Evolutionary conservation across 768 basidiomycete species (phyloP), one percentile per base, ranked within the genome.

Genomic region (Boletus subcaerulescens): DNA sequence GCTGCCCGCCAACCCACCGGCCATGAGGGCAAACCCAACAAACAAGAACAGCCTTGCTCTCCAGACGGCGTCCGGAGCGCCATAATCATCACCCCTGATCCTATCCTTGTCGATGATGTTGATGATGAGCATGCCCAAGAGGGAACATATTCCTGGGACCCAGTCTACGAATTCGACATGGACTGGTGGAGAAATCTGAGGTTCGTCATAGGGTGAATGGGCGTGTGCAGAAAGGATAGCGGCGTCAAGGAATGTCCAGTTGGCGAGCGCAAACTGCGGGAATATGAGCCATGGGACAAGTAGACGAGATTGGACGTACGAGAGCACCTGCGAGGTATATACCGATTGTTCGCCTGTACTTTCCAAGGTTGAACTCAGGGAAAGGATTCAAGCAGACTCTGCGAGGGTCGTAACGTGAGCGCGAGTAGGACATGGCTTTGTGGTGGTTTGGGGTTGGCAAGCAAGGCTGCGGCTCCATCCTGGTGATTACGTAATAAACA

Each of bases 1-100:
- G 66, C 93, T 95, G 47, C 96, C 97, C n/a, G 96, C 97, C 43
- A 98, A 69, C 0, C 97, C 97, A 9, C 97, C 96, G 3, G 97
- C 97, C 93, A 99, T 94, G 44, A 98, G 70, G 1, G 96, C 94
- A 65, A 99, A 97, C 2, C 96, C 96, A 55, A 98, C 80, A 72
- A 99, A 99, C 57, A 98, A 70, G 66, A 96, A 84, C 60, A 97
- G 73, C 31, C 95, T 76, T 7, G 96, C 96, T 58, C 91, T 78
- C 93, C 93, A 97, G 15, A 97, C 93, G 4, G 92, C 89, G 1
- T 85, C 76, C 0, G 91, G 78, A 64, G 93, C 90, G 4, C 90
- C 89, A 64, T 87, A 91, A 53, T 88, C 91, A 10, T 92, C 87
- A 0, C 87, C 87, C 14, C 81, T 77, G 48, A 98, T 79, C 32